Evolutionary conservation across 75 land plant genomes (phyloP), one percentile per base, ranked within the genome.

Genomic region (Selaginella tamariscina): DNA sequence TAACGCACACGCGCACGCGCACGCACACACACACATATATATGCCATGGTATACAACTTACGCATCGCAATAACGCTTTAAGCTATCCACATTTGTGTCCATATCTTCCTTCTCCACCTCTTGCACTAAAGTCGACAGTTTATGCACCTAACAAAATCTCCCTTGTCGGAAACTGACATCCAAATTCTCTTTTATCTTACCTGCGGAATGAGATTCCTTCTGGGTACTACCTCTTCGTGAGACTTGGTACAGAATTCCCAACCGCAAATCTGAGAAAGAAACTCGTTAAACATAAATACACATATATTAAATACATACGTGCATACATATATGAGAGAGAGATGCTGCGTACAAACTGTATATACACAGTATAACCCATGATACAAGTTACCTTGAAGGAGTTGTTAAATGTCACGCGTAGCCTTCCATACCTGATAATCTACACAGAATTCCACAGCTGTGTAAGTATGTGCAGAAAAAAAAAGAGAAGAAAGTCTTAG

Each of bases 231-330:
- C 56, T 78, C 80, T 56, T 78, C 78, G 63, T 78, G 80, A 11
- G 26, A 55, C 56, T 69, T 78, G 63, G 80, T 70, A 56, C 80
- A 78, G 39, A 78, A 78, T 32, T 78, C 80, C 80, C 80, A 78
- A 5, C 77, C 60, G 24, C 32, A 71, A 15, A 78, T 78, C 80
- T 78, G 73, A 24, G 24, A 39, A 15, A 39, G 49, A 39, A 39
- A 39, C 11, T 39, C n/a, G n/a, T n/a, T n/a, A n/a, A n/a, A n/a
- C n/a, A n/a, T n/a, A n/a, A n/a, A n/a, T n/a, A n/a, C n/a, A n/a
- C n/a, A n/a, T n/a, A n/a, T n/a, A n/a, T n/a, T n/a, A n/a, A n/a
- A n/a, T n/a, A n/a, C n/a, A n/a, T n/a, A n/a, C n/a, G n/a, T n/a
- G n/a, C n/a, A n/a, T n/a, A n/a, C n/a, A n/a, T n/a, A n/a, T n/a